Conservation (phyloP, 2,329 filamentous ascomycete species). For the Blumeria graminis region DNA sequence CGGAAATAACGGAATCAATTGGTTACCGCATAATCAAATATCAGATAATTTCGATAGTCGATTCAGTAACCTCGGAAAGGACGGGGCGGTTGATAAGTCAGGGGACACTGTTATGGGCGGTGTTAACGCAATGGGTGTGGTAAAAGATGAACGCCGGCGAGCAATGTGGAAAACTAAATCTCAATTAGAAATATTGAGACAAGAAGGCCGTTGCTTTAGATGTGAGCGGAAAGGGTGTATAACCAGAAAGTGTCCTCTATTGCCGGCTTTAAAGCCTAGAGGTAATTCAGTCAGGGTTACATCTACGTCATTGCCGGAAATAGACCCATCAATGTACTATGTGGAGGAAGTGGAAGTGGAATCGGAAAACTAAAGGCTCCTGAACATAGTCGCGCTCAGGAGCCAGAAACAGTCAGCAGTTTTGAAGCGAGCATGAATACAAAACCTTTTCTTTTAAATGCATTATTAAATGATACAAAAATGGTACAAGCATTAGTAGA, state of each 20-base stretch:
- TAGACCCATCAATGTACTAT: not conserved
- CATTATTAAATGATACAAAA: not conserved
- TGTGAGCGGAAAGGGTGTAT: not conserved
- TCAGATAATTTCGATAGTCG: not conserved
- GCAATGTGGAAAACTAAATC: not conserved
- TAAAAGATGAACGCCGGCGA: not conserved
- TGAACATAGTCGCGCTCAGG: not conserved
- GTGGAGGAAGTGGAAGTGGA: not conserved
- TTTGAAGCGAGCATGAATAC: not conserved
- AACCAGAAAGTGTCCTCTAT: not conserved
- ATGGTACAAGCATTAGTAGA: not conserved
- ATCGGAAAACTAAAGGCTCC: not conserved
- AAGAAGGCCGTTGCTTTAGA: not conserved
- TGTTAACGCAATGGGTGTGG: not conserved
- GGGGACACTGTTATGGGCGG: not conserved
- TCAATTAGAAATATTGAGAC: not conserved
- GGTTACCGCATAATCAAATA: not conserved
- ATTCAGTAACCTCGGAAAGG: not conserved
- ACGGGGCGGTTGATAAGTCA: not conserved
- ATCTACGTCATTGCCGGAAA: not conserved
- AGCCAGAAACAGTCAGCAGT: not conserved
- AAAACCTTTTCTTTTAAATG: not conserved
- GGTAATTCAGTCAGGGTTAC: not conserved
- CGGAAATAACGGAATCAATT: not conserved
- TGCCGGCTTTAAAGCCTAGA: not conserved